Percentiles rank a stretch among this genome's conserved stretches.
phyloP scores from a whole-genome alignment of 1,284 basidiomycete genomes.

The Trichosporon faecale region DNA sequence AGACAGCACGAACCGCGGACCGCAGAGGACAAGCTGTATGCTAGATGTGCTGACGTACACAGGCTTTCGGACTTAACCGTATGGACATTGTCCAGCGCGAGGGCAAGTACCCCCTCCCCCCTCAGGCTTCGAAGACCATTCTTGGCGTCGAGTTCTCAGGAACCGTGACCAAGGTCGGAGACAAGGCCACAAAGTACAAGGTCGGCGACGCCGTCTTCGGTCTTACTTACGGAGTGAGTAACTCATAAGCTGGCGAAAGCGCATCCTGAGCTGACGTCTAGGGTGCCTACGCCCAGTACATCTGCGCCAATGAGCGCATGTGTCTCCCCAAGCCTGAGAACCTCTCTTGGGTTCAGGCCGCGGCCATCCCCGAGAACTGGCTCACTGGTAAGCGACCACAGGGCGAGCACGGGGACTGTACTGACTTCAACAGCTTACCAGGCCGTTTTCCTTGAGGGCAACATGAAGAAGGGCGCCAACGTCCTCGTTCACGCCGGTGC shows the following conservation, averaged over 20 bases:
- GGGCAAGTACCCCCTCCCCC: conserved; percentile 73
- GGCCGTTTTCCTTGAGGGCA: conserved; percentile 68
- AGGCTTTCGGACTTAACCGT: conserved; percentile 80
- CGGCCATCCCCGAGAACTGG: conserved; percentile 80
- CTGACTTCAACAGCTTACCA: conserved; percentile 64
- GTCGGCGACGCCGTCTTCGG: conserved; percentile 79
- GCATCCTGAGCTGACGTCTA: conserved; percentile 42
- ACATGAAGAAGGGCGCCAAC: conserved; percentile 67
- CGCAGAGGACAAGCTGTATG: neutral
- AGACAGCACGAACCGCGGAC: neutral
- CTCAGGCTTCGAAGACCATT: conserved; percentile 67
- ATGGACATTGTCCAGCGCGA: conserved; percentile 76
- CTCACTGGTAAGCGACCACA: conserved; percentile 64
- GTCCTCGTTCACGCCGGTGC: conserved; percentile 87
- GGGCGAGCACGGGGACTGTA: neutral
- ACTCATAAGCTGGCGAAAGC: neutral
- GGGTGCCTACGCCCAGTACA: conserved; percentile 92
- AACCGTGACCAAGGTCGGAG: conserved; percentile 61
- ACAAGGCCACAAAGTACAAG: conserved; percentile 60
- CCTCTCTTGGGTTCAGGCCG: conserved; percentile 78
- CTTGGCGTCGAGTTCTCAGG: conserved; percentile 93
- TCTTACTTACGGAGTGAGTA: conserved; percentile 63
- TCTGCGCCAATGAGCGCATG: conserved; percentile 65
- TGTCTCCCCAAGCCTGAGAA: conserved; percentile 70
- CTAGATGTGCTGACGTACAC: neutral